Base-by-base conservation (phyloP, 306 rosid genomes). In the Hylodesmum podocarpum region DNA sequence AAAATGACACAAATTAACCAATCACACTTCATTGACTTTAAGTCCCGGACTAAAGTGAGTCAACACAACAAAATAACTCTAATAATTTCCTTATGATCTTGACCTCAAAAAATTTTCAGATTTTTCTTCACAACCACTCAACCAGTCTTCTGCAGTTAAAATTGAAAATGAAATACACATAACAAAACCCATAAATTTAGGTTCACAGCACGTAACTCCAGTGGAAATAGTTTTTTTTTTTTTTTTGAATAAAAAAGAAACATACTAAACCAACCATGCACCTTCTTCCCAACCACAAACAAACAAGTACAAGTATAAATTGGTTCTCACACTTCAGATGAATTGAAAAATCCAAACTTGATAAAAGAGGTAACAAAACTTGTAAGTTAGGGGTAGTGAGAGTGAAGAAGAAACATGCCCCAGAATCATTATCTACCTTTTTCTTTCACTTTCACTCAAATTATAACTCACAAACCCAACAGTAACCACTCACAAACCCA, bases 391-490 rank as follows among this genome's bases (percentile, higher is more conserved):
- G 25, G 49, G 36, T 54, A 65, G 37, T 41, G 59, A 18, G 28
- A 29, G 11, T 3, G 66, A 59, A 29, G 36, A 28, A 59, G 64
- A 86, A 39, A 4, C 55, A 41, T 39, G 28, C 39, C 74, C 77
- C 36, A 34, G 49, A 65, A 81, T 40, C 58, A 51, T 11, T 29
- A 37, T 31, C 67, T 10, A 57, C 7, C 80, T 9, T 19, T 37
- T 53, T 31, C 78, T 18, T 12, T 39, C 68, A 39, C 55, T 58
- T 77, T 65, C 43, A 39, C 59, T 34, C 80, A 76, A 72, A 69
- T 84, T 65, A 44, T n/a, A n/a, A n/a, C 85, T 18, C 62, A 57
- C 21, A 57, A 68, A 73, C 75, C 61, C 47, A 58, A 82, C 5
- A 62, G 51, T 15, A 66, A 2, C n/a, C 55, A 43, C 7, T 72